Evolutionary conservation across 768 basidiomycete genomes (phyloP).

Genomic region (Gloeophyllum trabeum): DNA sequence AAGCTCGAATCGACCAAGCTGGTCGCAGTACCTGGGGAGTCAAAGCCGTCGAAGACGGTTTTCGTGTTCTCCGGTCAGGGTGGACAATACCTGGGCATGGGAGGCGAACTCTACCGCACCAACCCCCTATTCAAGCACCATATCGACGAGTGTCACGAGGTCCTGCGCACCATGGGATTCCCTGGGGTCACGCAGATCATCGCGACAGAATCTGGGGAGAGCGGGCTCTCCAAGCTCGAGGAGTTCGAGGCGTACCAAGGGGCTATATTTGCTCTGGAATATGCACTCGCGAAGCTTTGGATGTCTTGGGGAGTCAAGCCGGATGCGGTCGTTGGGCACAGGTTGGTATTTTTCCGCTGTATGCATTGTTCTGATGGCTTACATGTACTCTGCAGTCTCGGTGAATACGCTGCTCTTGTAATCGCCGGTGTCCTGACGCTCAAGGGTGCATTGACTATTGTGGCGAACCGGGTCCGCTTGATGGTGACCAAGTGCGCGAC

Average conservation of each 20-base stretch:
- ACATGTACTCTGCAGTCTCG: conserved; percentile 36
- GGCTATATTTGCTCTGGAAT: conserved; percentile 52
- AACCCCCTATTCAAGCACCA: conserved; percentile 33
- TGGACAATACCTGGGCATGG: conserved; percentile 58
- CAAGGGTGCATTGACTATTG: conserved; percentile 42
- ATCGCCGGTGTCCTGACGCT: conserved; percentile 47
- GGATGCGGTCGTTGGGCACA: conserved; percentile 57
- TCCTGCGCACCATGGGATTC: conserved; percentile 37
- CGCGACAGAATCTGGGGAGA: conserved; percentile 10
- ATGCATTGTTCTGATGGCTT: not conserved
- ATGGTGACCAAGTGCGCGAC: conserved; percentile 37
- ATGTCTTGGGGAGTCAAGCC: conserved; percentile 57
- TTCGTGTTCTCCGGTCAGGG: conserved; percentile 76
- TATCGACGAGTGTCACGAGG: conserved; percentile 48
- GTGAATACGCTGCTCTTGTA: conserved; percentile 66
- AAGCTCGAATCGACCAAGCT: conserved; percentile 25
- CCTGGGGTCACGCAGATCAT: conserved; percentile 36
- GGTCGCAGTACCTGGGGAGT: conserved; percentile 16
- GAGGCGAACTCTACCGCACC: conserved; percentile 37
- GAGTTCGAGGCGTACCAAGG: conserved; percentile 37
- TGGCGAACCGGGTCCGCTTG: conserved; percentile 46
- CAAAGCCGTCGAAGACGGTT: conserved; percentile 23
- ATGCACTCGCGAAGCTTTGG: conserved; percentile 54
- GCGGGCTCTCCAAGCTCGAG: conserved; percentile 16
- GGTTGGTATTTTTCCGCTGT: conserved; percentile 27